phyloP scores from a whole-genome alignment of 768 basidiomycete species.

The Suillus alpinus region DNA sequence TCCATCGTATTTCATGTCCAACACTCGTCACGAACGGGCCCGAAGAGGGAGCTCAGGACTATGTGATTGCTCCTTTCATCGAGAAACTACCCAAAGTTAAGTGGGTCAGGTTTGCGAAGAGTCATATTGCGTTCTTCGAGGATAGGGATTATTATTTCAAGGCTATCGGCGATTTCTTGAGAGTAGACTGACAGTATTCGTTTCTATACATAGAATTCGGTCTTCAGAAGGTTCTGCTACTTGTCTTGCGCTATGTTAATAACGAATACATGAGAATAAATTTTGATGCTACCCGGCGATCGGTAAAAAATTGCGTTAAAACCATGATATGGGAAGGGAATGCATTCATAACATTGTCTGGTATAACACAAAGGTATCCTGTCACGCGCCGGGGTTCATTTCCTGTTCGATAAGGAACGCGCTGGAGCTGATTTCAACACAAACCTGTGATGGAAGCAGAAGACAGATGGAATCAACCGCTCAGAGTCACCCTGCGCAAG shows the following conservation, averaged over 20 bases:
- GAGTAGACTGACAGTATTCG: background rate
- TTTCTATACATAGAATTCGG: too few relatives aligned
- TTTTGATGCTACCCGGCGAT: background rate
- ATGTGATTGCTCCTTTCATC: constrained; percentile 32
- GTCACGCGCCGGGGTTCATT: background rate
- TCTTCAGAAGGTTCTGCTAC: background rate
- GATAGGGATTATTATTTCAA: constrained; percentile 22
- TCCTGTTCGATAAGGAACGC: background rate
- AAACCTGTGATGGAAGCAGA: background rate
- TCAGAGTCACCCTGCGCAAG: background rate
- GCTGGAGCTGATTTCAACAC: too few relatives aligned
- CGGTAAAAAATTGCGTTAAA: background rate
- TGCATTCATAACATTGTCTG: too few relatives aligned
- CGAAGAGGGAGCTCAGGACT: constrained; percentile 39
- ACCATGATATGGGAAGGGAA: background rate
- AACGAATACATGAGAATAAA: background rate
- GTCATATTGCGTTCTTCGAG: constrained; percentile 20
- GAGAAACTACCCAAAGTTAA: constrained; percentile 30
- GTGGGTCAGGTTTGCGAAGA: constrained; percentile 34
- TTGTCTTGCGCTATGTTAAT: background rate
- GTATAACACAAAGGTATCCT: background rate
- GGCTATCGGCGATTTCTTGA: constrained; percentile 13
- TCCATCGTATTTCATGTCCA: constrained; percentile 37
- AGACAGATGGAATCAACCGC: background rate
- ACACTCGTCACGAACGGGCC: constrained; percentile 39